These are phyloP conservation scores for Chlorella variabilis DNA, from an alignment of 163 green algal genomes.

Conservation along the genomic window DNA sequence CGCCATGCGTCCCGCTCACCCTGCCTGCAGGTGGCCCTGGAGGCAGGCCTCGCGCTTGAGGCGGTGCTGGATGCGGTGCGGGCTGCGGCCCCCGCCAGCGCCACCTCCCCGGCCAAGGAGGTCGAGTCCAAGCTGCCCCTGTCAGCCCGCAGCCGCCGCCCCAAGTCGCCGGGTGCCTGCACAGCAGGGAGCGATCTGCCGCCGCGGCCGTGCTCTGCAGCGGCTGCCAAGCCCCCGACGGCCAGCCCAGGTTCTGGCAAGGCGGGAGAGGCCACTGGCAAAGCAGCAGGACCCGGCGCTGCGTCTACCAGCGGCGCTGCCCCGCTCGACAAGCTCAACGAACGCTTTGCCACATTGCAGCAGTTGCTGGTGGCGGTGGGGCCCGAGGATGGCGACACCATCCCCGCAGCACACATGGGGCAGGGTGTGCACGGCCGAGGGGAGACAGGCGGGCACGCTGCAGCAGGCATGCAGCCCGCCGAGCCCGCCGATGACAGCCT, in stretches of 20 bases:
- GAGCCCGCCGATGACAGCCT: neutral
- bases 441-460: too few species aligned
- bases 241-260: too few species aligned
- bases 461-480: too few species aligned
- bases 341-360: too few species aligned
- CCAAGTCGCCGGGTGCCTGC: neutral
- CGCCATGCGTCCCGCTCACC: neutral
- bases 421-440: neutral
- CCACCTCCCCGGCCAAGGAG: neutral
- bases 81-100: neutral
- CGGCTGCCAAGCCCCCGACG: neutral
- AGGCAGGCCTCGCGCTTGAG: neutral
- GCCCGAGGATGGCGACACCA: too few species aligned
- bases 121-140: too few species aligned
- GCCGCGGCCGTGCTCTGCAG: neutral
- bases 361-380: too few species aligned
- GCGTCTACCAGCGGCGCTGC: too few species aligned
- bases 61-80: neutral
- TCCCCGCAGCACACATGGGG: neutral
- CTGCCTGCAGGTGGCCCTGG: neutral
- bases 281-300: too few species aligned
- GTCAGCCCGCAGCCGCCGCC: too few species aligned
- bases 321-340: too few species aligned
- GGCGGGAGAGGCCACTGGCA: too few species aligned
- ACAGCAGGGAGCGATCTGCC: neutral